Evolutionary conservation across 805 yeast genomes (phyloP).

Genomic region (Spathaspora girioi): DNA sequence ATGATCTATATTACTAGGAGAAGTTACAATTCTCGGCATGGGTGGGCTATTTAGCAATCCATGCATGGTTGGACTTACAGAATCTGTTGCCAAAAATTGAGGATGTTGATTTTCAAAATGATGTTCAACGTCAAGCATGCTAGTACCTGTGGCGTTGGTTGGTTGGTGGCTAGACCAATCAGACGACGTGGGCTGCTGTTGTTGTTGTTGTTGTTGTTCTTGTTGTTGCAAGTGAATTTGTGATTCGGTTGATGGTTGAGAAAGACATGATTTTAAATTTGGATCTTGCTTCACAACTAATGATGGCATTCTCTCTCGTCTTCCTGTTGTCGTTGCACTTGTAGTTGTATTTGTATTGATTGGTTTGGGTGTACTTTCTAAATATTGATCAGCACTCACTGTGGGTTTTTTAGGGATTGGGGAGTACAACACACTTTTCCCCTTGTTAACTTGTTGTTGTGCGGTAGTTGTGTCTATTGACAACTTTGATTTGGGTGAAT

Average conservation of each 20-base stretch:
- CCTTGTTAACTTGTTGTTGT: background rate
- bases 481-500: background rate
- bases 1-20: background rate
- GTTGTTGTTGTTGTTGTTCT: background rate
- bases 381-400: background rate
- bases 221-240: background rate
- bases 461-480: background rate
- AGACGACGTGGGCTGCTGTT: background rate
- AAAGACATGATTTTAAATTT: conserved; percentile 16
- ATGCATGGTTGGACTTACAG: conserved; percentile 16
- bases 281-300: conserved; percentile 15
- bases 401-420: conserved; percentile 10
- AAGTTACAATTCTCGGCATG: background rate
- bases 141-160: too few species aligned
- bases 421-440: conserved; percentile 6
- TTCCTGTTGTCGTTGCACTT: background rate
- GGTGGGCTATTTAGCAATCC: conserved; percentile 9
- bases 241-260: background rate
- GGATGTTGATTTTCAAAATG: conserved; percentile 11
- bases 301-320: conserved; percentile 9
- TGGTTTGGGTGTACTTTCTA: background rate
- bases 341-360: background rate
- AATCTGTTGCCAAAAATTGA: conserved; percentile 12
- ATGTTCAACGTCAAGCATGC: background rate
- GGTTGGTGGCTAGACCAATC: too few species aligned